phyloP scores from a whole-genome alignment of 202 grass and related monocot species.

The Carex sylvatica region DNA sequence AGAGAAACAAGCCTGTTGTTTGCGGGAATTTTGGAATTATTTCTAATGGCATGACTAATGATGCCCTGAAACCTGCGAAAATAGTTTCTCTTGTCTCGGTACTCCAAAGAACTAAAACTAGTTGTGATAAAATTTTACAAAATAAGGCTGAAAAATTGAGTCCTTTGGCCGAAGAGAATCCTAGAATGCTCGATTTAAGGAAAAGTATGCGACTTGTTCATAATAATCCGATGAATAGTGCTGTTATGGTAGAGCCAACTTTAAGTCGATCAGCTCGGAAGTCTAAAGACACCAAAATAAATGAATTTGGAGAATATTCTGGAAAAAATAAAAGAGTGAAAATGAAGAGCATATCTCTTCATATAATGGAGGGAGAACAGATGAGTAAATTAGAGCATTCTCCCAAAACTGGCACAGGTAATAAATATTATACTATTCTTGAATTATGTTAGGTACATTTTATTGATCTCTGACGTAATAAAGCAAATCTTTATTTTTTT shows the following conservation, averaged over 20 bases:
- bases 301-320: constrained; percentile 20
- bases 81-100: constrained; percentile 72
- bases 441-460: constrained; percentile 5
- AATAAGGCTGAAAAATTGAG: constrained; percentile 27
- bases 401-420: constrained; percentile 3
- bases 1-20: constrained; percentile 40
- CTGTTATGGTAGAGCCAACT: neutral
- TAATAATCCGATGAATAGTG: constrained; percentile 16
- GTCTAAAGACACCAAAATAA: neutral
- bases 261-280: neutral
- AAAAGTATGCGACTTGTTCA: constrained; percentile 40
- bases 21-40: constrained; percentile 58
- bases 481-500: neutral
- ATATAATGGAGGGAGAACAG: constrained; percentile 18
- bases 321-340: constrained; percentile 12
- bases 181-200: constrained; percentile 12
- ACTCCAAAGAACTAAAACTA: constrained; percentile 65
- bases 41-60: constrained; percentile 55
- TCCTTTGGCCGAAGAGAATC: constrained; percentile 31
- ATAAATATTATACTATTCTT: neutral
- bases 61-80: constrained; percentile 70
- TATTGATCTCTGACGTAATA: neutral
- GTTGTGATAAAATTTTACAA: constrained; percentile 3
- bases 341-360: constrained; percentile 21
- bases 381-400: neutral